Conservation (phyloP, 805 yeast species). For the Millerozyma acaciae region DNA sequence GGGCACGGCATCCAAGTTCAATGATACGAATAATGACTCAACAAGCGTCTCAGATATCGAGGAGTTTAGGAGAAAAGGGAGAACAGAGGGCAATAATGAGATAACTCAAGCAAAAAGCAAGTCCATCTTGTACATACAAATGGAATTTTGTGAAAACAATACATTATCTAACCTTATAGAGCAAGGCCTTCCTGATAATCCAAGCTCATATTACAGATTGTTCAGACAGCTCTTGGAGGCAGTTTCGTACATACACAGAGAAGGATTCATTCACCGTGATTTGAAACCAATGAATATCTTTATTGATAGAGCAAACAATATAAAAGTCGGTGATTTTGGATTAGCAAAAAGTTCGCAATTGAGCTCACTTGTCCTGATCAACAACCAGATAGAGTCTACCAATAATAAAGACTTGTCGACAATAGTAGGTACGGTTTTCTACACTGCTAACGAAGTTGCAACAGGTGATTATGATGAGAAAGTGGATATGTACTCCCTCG, state of each 20-base stretch:
- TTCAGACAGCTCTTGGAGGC: constrained; percentile 88
- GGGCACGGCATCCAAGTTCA: constrained; percentile 7
- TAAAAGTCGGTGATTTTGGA: constrained; percentile 96
- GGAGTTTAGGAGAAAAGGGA: constrained; percentile 1
- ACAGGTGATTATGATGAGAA: constrained; percentile 84
- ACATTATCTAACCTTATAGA: constrained; percentile 80
- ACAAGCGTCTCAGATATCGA: constrained; percentile 4
- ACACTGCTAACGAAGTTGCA: constrained; percentile 86
- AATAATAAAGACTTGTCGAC: constrained; percentile 74
- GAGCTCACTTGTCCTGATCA: constrained; percentile 30
- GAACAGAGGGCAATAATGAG: background rate
- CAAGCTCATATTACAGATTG: constrained; percentile 86
- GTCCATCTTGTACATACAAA: constrained; percentile 87
- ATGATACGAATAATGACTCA: constrained; percentile 3
- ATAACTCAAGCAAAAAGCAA: constrained; percentile 6
- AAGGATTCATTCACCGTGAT: constrained; percentile 93
- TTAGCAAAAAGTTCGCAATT: constrained; percentile 84
- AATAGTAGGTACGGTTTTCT: constrained; percentile 89
- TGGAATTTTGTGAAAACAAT: constrained; percentile 97
- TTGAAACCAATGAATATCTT: constrained; percentile 94
- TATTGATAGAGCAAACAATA: constrained; percentile 82
- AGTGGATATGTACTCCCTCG: constrained; percentile 93
- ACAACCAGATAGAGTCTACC: constrained; percentile 34
- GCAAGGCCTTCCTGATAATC: constrained; percentile 61
- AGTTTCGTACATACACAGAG: constrained; percentile 82